Evolutionary conservation across 345 rosid species (phyloP).

Genomic region (Angophora floribunda): DNA sequence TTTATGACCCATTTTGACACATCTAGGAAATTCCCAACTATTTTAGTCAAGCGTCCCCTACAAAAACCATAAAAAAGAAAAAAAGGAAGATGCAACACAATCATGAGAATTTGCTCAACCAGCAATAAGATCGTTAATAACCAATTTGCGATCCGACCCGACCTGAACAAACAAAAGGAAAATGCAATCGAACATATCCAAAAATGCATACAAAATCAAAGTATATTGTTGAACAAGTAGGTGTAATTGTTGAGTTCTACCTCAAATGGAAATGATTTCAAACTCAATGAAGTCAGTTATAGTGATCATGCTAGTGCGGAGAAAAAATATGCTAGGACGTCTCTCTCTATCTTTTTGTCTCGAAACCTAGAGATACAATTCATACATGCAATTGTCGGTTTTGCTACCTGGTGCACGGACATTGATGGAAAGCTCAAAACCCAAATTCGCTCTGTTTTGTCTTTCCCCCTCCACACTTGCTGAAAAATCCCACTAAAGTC

Average conservation of each 20-base stretch:
- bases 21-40: accelerated
- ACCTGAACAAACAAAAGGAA: accelerated
- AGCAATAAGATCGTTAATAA: neutral
- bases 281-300: too few species aligned
- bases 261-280: too few species aligned
- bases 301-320: neutral
- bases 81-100: neutral
- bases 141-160: neutral
- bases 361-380: neutral
- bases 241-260: too few species aligned
- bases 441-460: neutral
- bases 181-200: neutral
- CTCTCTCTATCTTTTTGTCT: neutral
- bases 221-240: neutral
- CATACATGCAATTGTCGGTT: neutral
- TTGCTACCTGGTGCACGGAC: neutral
- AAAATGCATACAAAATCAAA: too few species aligned
- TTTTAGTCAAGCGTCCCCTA: accelerated
- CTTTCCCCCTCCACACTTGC: neutral
- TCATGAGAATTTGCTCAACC: neutral
- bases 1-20: too few species aligned
- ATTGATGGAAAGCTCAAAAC: neutral
- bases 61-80: neutral
- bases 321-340: neutral
- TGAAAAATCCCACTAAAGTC: neutral